Base-by-base conservation (phyloP, 2,329 filamentous ascomycete genomes). In the Stemphylium beticola region DNA sequence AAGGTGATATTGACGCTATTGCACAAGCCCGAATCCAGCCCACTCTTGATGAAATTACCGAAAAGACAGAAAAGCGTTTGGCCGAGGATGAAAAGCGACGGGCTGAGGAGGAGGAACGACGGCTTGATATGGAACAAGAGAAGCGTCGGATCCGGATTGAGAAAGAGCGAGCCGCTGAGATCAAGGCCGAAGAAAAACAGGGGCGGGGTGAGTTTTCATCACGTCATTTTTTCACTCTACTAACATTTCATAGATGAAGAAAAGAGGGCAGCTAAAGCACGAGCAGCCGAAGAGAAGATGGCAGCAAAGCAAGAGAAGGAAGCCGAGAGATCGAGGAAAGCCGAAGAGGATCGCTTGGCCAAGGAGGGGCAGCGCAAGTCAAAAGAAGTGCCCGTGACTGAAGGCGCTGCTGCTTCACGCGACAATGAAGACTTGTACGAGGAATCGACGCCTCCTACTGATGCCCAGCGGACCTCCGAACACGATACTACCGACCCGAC, bases 11-110 rank as follows among this genome's bases (percentile, higher is more conserved):
- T 14, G 87, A 97, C 60, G 86, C 85, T 5, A 90, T 96, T 62
- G 93, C 93, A 2, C 83, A 86, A 11, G 85, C 83, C 40, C 86
- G 88, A 62, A 84, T 97, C 14, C 90, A 93, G 72, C 93, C 93
- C 4, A 86, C 95, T 0, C 74, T 97, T 5, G 88, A 96, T 62
- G 90, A 96, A 61, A 95, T 97, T 58, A 87, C 88, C 48, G 87
- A 90, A 46, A 90, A 87, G 69, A 90, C 90, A 0, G 89, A 92
- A 68, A 82, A 82, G 57, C 87, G 92, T 70, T 82, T 85, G 34
- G 90, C 88, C 43, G 83, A 87, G 55, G 72, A 89, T 18, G 89
- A 92, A 67, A 81, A 81, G 53, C 87, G 91, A 71, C 82, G 85
- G 37, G 89, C 88, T 44, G 83, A 87, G 55, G 68, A 89, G 56